Percentiles rank a stretch among this genome's conserved stretches.
Evolutionary conservation across 352 stramenopile species (phyloP).

Genomic region (Phytopythium litorale): DNA sequence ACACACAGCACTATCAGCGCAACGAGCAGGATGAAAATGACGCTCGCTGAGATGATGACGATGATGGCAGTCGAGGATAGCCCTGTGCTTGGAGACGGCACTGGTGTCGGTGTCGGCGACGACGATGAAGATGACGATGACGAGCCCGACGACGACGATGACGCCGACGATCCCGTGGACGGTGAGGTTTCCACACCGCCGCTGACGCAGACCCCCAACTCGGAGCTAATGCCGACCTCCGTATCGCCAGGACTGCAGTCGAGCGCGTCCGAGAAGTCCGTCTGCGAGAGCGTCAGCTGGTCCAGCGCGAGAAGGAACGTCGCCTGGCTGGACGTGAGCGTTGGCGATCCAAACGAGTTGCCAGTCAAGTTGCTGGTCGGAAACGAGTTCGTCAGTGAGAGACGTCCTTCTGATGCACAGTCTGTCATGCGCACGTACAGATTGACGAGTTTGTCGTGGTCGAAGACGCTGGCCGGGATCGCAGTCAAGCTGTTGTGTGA

Average conservation of each 20-base stretch:
- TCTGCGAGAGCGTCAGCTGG: neutral
- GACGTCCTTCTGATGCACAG: neutral
- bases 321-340: constrained; percentile 32
- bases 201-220: constrained; percentile 16
- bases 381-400: neutral
- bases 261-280: neutral
- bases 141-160: constrained; percentile 4
- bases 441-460: constrained; percentile 36
- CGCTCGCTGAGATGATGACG: neutral
- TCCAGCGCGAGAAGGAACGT: constrained; percentile 7
- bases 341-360: constrained; percentile 30
- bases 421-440: constrained; percentile 9
- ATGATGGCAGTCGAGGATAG: neutral
- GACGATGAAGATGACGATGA: constrained; percentile 12
- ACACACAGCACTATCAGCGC: neutral
- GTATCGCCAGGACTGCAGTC: neutral
- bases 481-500: constrained; percentile 41
- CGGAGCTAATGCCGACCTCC: constrained; percentile 10
- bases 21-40: neutral
- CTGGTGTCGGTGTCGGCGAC: neutral
- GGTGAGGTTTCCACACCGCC: constrained; percentile 18
- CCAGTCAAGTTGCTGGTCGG: constrained; percentile 18
- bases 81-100: neutral
- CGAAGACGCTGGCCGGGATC: constrained; percentile 42
- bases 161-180: constrained; percentile 16